Base-by-base conservation (phyloP, 352 stramenopile genomes). In the Phytophthora agathidicida region DNA sequence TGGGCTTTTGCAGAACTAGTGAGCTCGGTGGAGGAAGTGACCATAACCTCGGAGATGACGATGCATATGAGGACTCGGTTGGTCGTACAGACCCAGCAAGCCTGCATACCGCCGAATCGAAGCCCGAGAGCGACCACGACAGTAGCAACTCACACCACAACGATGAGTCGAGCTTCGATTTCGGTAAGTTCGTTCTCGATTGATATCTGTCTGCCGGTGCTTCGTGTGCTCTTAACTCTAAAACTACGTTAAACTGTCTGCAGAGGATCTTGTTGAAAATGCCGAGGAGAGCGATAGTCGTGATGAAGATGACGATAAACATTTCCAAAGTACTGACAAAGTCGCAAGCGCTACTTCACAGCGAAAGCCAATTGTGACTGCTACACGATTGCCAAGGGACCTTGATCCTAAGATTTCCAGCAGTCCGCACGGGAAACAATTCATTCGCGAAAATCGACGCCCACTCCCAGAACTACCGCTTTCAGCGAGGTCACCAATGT, bases 91-190 rank as follows among this genome's bases (percentile, higher is more conserved):
- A 13, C 11, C 43, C 22, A 46, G 20, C 13, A 22, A 54, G 13
- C 11, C 28, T 10, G 6, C 16, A 32, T 17, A 19, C 28, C 16
- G 44, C 43, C 6, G 43, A 65, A 20, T 17, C 2, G 6, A 48
- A 52, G 16, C 24, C 24, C n/a, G 41, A 54, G 22, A 51, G 33
- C 20, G 47, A 57, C 16, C 16, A 58, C 14, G 36, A 13, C n/a
- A 50, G 30, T 30, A 39, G 4, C 35, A 46, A 48, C 4, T 60
- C 26, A 22, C 33, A 33, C 4, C 22, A 39, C 5, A 37, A 58
- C 19, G 28, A 58, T 24, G 57, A 57, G 31, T 62, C 52, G 14
- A 86, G 76, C 44, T 86, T 86, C 39, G 68, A 83, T 42, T 86
- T 86, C 44, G 76, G 76, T 86, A n/a, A 5, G 64, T 75, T 42